Evolutionary conservation across 1,139 yeast species (phyloP).

Genomic region (Zygoascus sp.): DNA sequence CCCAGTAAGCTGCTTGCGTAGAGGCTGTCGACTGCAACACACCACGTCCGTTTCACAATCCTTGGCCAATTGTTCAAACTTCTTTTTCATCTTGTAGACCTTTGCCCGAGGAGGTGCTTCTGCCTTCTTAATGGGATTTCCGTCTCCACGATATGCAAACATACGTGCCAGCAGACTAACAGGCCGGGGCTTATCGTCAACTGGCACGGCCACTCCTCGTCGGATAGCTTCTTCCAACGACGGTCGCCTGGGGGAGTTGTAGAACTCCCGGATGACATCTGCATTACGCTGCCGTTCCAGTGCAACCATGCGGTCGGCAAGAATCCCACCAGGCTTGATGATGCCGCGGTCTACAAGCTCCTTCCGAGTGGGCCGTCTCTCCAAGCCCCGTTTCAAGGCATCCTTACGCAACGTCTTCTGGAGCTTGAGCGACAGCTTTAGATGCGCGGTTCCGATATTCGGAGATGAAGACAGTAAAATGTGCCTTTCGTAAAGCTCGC

Average conservation of each 20-base stretch:
- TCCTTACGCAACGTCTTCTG: conserved; percentile 27
- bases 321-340: conserved; percentile 22
- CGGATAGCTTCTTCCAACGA: conserved; percentile 24
- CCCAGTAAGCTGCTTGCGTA: conserved; percentile 17
- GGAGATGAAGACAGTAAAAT: conserved; percentile 28
- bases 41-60: conserved; percentile 4
- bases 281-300: conserved; percentile 26
- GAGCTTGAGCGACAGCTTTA: conserved; percentile 23
- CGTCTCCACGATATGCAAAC: conserved; percentile 25
- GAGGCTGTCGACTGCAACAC: conserved; percentile 3
- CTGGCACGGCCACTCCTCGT: conserved; percentile 20
- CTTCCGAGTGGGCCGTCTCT: conserved; percentile 24
- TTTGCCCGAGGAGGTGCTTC: conserved; percentile 29
- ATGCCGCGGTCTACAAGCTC: conserved; percentile 27
- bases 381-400: conserved; percentile 24
- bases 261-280: conserved; percentile 24
- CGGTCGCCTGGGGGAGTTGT: conserved; percentile 22
- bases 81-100: conserved; percentile 24
- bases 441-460: conserved; percentile 22
- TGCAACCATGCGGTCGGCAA: conserved; percentile 22
- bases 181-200: conserved; percentile 17
- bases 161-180: conserved; percentile 27
- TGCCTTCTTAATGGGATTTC: conserved; percentile 2
- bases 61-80: conserved; percentile 22
- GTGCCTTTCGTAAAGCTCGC: conserved; percentile 26